Evolutionary conservation across 371 early-diverging fungal species (phyloP), one percentile per base, ranked within the genome.

Genomic region (Mucor circinelloides): DNA sequence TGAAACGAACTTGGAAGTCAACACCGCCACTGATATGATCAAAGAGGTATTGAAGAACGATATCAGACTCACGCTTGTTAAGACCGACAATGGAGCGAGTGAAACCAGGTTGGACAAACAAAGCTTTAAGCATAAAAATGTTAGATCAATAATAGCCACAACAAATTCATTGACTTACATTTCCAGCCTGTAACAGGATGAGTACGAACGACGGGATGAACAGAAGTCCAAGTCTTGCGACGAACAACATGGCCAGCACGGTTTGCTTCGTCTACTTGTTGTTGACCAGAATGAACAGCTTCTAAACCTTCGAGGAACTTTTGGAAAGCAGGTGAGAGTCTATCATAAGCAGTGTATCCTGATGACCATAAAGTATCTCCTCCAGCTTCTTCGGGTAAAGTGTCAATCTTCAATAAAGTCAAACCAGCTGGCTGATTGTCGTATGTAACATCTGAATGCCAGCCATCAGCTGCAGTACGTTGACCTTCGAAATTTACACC

Each of bases 141-240:
- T 40, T 40, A 40, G 40, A 40, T 40, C 40, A 5, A 0, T 5
- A 40, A 40, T 17, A 17, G 17, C 17, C 13, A 15, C 40, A 40
- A 40, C 15, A 40, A 40, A 3, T 40, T n/a, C 17, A 17, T 17
- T 40, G 40, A 5, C 40, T 40, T 40, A 40, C 40, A 40, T 40
- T 89, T 90, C 87, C 87, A 87, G 34, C 88, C 87, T 8, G 91
- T 90, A 46, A 91, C 86, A 34, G 91, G 91, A 69, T 91, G 88
- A 15, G 89, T 89, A 59, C 91, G 85, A 48, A 91, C 63, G 6
- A 89, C 67, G 10, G 90, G 91, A 50, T 90, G 90, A 6, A 55
- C 55, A 17, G 78, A 67, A 58, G 73, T 82, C 67, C 77, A 79
- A 40, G 68, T 56, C 19, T 76, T 76, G 54, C 85, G 79, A 52